These are phyloP conservation scores for Talinum fruticosum DNA, from an alignment of 148 eudicot genomes.

Conservation along the genomic window DNA sequence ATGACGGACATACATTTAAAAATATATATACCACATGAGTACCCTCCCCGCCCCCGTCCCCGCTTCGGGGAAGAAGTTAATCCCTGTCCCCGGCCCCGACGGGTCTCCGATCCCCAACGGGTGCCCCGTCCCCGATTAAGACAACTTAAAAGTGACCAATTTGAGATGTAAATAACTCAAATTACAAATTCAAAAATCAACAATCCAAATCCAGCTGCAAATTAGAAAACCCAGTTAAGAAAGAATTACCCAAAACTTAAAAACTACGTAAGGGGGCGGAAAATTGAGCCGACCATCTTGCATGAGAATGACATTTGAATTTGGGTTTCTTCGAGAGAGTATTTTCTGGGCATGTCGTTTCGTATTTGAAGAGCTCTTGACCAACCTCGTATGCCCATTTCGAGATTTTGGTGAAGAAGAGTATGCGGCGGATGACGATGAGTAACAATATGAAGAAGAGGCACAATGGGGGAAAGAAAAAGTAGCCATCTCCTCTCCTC, in stretches of 20 bases:
- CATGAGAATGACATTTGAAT: conserved; percentile 36
- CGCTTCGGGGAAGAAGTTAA: no score
- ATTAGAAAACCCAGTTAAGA: background rate
- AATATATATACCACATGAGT: no score
- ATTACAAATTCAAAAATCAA: background rate
- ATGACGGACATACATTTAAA: no score
- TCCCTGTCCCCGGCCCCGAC: no score
- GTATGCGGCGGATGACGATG: no score
- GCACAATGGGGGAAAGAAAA: conserved; percentile 44
- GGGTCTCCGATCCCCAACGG: no score
- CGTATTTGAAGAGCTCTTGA: conserved; percentile 33
- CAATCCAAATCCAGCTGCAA: conserved; percentile 4
- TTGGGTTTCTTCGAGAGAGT: conserved; percentile 15
- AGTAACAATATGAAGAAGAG: conserved; percentile 34
- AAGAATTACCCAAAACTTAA: background rate
- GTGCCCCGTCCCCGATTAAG: no score
- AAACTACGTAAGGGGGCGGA: no score
- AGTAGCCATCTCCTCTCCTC: conserved; percentile 47
- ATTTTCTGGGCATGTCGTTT: conserved; percentile 27
- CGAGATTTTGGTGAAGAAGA: conserved; percentile 32
- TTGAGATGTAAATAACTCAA: no score
- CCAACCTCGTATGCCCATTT: conserved; percentile 28
- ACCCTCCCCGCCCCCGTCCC: no score
- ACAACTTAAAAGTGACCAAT: background rate
- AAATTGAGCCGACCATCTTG: conserved; percentile 56